These are phyloP conservation scores for Serendipita sp. DNA, from an alignment of 768 basidiomycete genomes.

Conservation along the genomic window DNA sequence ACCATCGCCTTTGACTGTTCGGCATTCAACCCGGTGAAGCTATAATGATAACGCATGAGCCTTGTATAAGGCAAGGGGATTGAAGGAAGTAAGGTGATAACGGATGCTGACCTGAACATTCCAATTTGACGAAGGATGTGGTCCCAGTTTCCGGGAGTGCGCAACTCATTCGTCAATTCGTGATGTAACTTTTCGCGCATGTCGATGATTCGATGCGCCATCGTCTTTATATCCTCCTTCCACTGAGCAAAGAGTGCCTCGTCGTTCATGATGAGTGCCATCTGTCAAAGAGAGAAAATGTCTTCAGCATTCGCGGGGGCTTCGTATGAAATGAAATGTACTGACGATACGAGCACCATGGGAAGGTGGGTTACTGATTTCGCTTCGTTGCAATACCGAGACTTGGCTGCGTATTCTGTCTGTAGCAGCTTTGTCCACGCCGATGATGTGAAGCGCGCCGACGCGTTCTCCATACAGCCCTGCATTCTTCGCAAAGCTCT, in stretches of 20 bases:
- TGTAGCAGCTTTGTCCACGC: slow-evolving; percentile 46
- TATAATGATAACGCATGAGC: slow-evolving; percentile 19
- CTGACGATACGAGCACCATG: slow-evolving; percentile 79
- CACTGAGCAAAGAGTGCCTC: slow-evolving; percentile 65
- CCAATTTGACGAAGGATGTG: slow-evolving; percentile 94
- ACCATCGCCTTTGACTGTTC: slow-evolving; percentile 52
- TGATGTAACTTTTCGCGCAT: slow-evolving; percentile 75
- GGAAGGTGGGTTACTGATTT: slow-evolving; percentile 90
- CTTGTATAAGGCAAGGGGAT: too few relatives aligned
- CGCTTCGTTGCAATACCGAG: slow-evolving; percentile 79
- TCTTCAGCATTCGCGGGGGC: background rate
- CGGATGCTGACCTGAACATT: slow-evolving; percentile 72
- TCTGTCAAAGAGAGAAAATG: slow-evolving; percentile 27
- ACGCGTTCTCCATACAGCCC: slow-evolving; percentile 91
- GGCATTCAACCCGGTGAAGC: slow-evolving; percentile 68
- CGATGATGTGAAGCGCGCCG: slow-evolving; percentile 80
- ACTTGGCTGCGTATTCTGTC: slow-evolving; percentile 70
- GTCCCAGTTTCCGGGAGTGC: slow-evolving; percentile 89
- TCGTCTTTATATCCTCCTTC: slow-evolving; percentile 78
- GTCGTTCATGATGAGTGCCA: slow-evolving; percentile 69
- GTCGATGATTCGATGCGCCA: slow-evolving; percentile 83
- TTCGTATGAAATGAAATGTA: slow-evolving; percentile 8
- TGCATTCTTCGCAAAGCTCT: slow-evolving; percentile 97
- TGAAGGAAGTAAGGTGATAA: slow-evolving; percentile 17
- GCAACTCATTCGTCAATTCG: slow-evolving; percentile 56